Base-by-base conservation (phyloP, 2,329 filamentous ascomycete species). In the Aspergillus awamori region DNA sequence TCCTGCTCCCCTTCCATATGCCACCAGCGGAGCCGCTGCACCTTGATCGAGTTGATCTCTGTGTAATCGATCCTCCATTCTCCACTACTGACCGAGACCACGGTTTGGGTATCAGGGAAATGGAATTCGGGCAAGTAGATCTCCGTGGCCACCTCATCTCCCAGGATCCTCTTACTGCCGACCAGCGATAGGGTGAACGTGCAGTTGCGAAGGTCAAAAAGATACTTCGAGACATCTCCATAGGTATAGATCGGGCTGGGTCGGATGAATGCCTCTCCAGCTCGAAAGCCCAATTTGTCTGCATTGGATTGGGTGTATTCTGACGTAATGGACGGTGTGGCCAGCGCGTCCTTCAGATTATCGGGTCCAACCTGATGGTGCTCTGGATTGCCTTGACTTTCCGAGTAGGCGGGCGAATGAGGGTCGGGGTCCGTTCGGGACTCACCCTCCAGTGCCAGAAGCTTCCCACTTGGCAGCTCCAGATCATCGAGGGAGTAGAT, bases 91-190 rank as follows among this genome's bases (percentile, higher is more conserved):
- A 93, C 90, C 57, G 89, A 85, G 4, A 99, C 87, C 0, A 83
- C 83, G 41, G 88, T 90, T 48, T 86, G 82, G 52, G 89, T 86
- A 57, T 87, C 86, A 1, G 94, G 93, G 74, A 96, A 99, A 77
- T 99, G 95, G 72, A 91, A 97, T 59, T 93, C 91, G 0, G 95
- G 95, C 2, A 99, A 81, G 75, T 91, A 96, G 8, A 98, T 83
- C 48, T 92, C 85, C 0, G 94, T 98, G 0, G 93, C 92, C 1
- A 81, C 80, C 0, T 89, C 85, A 41, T 91, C 84, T 3, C 43
- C 52, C n/a, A 81, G 74, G 2, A 88, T 87, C 1, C 86, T 75
- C 36, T 82, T 83, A 2, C 85, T 78, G 2, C 90, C 88, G 0
- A 83, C 79, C 24, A 99, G 76, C 15, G 86, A 84, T 57, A 99